phyloP scores from a whole-genome alignment of 768 basidiomycete species.

The Glaciozyma martinii region DNA sequence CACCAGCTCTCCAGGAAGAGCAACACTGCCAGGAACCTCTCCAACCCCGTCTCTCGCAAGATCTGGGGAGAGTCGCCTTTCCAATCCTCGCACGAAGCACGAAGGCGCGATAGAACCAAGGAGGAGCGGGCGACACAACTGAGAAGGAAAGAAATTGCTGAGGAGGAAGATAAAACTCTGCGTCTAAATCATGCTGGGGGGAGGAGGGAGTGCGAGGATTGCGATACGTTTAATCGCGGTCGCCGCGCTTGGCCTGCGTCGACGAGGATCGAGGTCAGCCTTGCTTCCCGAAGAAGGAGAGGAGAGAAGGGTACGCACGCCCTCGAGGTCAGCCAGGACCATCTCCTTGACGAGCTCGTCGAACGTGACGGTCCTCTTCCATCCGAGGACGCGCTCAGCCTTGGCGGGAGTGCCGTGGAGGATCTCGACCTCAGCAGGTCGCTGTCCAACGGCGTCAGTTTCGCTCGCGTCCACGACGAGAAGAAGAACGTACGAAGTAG shows the following conservation, averaged over 20 bases:
- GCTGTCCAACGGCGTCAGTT: constrained; percentile 8
- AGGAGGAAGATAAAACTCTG: too few relatives aligned
- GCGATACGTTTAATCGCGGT: constrained; percentile 17
- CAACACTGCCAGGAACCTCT: too few relatives aligned
- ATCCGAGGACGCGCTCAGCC: constrained; percentile 72
- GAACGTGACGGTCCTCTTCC: constrained; percentile 80
- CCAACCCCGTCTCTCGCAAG: too few relatives aligned
- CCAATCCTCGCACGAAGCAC: too few relatives aligned
- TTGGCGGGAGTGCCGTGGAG: constrained; percentile 81
- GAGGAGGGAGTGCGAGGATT: too few relatives aligned
- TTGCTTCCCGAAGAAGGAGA: too few relatives aligned
- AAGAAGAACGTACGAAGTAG: constrained; percentile 65
- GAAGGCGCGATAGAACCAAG: too few relatives aligned
- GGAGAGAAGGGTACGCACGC: constrained; percentile 24
- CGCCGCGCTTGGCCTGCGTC: constrained; percentile 24
- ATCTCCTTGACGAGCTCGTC: constrained; percentile 81
- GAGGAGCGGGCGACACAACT: too few relatives aligned
- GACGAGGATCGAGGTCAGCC: not conserved
- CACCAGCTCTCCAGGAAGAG: too few relatives aligned
- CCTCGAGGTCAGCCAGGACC: constrained; percentile 72
- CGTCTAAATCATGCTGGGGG: not conserved
- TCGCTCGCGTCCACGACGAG: not conserved
- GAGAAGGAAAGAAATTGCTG: too few relatives aligned
- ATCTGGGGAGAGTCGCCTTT: too few relatives aligned
- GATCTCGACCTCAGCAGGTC: constrained; percentile 48